A percentile compares a stretch with the other conserved stretches of the same genome.
These are phyloP conservation scores for Saccharomycopsis amapae DNA, from an alignment of 805 yeast genomes.

Conservation along the genomic window DNA sequence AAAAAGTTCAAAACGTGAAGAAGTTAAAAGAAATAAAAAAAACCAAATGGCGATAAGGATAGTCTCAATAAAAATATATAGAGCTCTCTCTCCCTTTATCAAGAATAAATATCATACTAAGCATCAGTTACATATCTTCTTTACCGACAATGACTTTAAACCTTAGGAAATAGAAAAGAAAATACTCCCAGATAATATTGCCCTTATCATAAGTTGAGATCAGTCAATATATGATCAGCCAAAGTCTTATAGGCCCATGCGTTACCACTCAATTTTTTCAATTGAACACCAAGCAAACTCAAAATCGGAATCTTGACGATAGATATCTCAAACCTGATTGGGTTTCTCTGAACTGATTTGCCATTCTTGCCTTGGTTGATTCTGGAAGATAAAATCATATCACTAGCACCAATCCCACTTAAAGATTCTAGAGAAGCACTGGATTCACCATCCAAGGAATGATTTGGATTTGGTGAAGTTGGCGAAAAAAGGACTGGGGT, in stretches of 20 bases:
- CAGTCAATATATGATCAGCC: constrained; percentile 76
- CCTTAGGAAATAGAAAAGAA: too few species aligned
- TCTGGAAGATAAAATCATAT: constrained; percentile 21
- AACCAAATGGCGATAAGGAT: too few species aligned
- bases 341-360: constrained; percentile 37
- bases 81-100: too few species aligned
- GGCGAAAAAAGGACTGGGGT: constrained; percentile 28
- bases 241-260: constrained; percentile 91
- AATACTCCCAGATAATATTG: too few species aligned
- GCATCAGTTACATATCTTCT: too few species aligned
- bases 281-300: constrained; percentile 88
- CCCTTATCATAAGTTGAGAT: constrained; percentile 26
- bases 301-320: constrained; percentile 88
- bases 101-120: too few species aligned
- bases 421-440: constrained; percentile 28
- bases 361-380: constrained; percentile 16
- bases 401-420: constrained; percentile 21
- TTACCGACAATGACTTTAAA: too few species aligned
- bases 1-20: too few species aligned
- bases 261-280: constrained; percentile 87
- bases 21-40: too few species aligned
- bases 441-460: constrained; percentile 23
- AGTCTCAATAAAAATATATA: too few species aligned
- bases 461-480: constrained; percentile 23
- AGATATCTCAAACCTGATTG: constrained; percentile 83